Conservation (phyloP, 164 flowering plant genomes). For the Sedum album region DNA sequence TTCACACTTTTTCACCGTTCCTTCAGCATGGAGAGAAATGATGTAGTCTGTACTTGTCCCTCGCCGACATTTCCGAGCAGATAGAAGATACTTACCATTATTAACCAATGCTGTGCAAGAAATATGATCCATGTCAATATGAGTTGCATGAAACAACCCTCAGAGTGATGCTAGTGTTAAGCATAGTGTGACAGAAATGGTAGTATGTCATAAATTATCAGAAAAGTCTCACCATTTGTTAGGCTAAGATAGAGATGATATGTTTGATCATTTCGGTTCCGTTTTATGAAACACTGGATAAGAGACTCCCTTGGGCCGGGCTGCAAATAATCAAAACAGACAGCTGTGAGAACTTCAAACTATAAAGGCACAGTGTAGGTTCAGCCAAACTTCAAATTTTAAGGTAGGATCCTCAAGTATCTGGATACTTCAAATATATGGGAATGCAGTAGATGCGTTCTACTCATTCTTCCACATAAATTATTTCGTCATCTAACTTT, state of each 20-base stretch:
- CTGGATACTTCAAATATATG: neutral
- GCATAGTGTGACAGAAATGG: neutral
- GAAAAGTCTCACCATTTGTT: conserved; percentile 45
- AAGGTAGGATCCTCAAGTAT: neutral
- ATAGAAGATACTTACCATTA: conserved; percentile 68
- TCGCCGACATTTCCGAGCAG: conserved; percentile 59
- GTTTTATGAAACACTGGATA: conserved; percentile 72
- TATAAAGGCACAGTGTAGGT: neutral
- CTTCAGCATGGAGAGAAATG: conserved; percentile 52
- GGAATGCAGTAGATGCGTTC: neutral
- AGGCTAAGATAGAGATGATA: conserved; percentile 64
- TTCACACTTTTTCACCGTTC: conserved; percentile 49
- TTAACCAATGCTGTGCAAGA: conserved; percentile 44
- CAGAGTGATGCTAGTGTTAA: neutral
- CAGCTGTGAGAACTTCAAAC: neutral
- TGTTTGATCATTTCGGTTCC: conserved; percentile 54
- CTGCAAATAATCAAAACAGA: conserved; percentile 32
- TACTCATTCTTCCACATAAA: neutral
- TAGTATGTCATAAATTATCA: neutral
- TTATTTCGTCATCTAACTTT: neutral
- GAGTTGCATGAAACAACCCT: neutral
- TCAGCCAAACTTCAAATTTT: neutral
- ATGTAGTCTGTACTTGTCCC: conserved; percentile 61
- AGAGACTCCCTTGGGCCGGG: conserved; percentile 81
- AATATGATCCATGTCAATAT: neutral